These are phyloP conservation scores for Suillus bovinus DNA, from an alignment of 768 basidiomycete species.

Conservation along the genomic window DNA sequence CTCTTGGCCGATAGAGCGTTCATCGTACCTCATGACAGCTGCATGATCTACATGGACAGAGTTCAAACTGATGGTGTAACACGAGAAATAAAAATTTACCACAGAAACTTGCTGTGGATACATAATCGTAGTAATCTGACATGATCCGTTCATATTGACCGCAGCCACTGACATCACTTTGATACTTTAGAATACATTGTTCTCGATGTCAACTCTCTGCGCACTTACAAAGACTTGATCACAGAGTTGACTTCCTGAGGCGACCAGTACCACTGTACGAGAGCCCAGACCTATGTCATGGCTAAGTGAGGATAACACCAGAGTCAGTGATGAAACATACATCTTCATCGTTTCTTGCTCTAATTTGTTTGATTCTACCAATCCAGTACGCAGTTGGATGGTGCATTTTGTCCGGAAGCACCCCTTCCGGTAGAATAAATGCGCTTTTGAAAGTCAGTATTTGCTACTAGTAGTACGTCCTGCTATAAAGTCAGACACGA, in stretches of 20 bases:
- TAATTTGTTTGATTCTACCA: conserved; percentile 48
- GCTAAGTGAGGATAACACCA: background rate
- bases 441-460: conserved; percentile 31
- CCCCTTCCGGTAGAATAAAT: conserved; percentile 41
- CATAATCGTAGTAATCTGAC: conserved; percentile 50
- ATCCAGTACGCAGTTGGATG: conserved; percentile 52
- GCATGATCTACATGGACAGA: conserved; percentile 37
- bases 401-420: conserved; percentile 23
- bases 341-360: conserved; percentile 30
- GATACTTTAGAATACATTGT: background rate
- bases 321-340: conserved; percentile 19
- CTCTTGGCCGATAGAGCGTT: conserved; percentile 38
- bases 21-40: conserved; percentile 37
- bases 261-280: conserved; percentile 58
- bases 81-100: conserved; percentile 32
- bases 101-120: conserved; percentile 46
- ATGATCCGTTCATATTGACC: conserved; percentile 49
- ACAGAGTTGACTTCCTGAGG: conserved; percentile 44
- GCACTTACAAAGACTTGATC: conserved; percentile 50
- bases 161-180: conserved; percentile 41
- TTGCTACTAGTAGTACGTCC: background rate
- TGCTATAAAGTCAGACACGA: conserved; percentile 16
- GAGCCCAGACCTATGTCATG: conserved; percentile 48
- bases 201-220: background rate
- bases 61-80: conserved; percentile 1